Base-by-base conservation (phyloP, 2,329 filamentous ascomycete species). In the Paraphaeosphaeria minitans region DNA sequence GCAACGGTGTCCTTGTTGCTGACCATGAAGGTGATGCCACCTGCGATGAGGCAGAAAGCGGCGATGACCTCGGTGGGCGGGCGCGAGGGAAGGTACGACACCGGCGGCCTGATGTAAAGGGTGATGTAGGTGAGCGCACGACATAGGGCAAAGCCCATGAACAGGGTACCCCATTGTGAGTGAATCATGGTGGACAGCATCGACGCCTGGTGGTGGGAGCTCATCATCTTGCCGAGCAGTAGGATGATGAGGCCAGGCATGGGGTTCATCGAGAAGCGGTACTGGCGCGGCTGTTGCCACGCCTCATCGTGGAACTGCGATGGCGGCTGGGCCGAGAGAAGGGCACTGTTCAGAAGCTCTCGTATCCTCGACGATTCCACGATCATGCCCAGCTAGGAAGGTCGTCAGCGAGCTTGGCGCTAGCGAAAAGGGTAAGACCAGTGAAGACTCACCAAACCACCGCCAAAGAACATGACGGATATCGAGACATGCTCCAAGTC, bases 401-500 rank as follows among this genome's bases (percentile, higher is more conserved):
- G 56, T 58, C 55, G 66, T 71, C 55, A 75, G 71, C 64, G 56
- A 62, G 63, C 60, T 60, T 58, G 21, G 45, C 56, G 55, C 54
- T 35, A 59, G 57, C 29, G 4, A 31, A 47, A 46, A 49, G 39
- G 33, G 19, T 55, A 24, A 27, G 37, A 64, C 53, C 31, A 46
- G 37, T 21, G 27, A 41, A 82, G 3, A 27, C 87, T 82, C 78
- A 93, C 89, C 78, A 97, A 74, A 48, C 95, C 94, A 65, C 93
- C 94, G 55, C 94, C 94, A 62, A 97, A 91, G 80, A 98, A 98
- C 75, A 98, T 86, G 48, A 97, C 83, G 0, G 94, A 93, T 69
- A 98, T 97, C 13, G 93, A 94, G 48, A 96, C 81, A 76, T 98
- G 95, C 78, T 98, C 93, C 21, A 98, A 80, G 74, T 98, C 94